phyloP scores from a whole-genome alignment of 169 alveolate genomes.

The Plasmodium reichenowi region DNA sequence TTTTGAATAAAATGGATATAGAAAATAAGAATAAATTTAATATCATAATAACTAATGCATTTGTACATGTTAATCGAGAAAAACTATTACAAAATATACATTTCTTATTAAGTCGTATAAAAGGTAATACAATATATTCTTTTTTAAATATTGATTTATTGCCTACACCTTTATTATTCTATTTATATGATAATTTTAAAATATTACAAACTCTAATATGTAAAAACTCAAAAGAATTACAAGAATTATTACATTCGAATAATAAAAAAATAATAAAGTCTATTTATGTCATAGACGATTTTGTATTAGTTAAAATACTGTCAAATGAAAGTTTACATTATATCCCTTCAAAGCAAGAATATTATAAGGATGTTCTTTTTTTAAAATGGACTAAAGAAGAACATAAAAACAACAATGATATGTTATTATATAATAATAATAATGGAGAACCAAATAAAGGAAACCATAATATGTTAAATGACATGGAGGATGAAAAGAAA shows the following conservation, averaged over 20 bases:
- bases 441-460: too few relatives aligned
- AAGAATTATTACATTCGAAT: constrained; percentile 28
- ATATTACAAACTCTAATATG: constrained; percentile 55
- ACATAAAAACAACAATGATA: not conserved
- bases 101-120: constrained; percentile 10
- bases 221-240: constrained; percentile 52
- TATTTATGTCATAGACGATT: constrained; percentile 56
- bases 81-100: constrained; percentile 32
- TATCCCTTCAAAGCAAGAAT: constrained; percentile 50
- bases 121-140: constrained; percentile 57
- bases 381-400: constrained; percentile 2
- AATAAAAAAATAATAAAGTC: constrained; percentile 31
- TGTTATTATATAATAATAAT: too few relatives aligned
- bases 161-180: constrained; percentile 61
- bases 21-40: constrained; percentile 23
- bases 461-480: not conserved
- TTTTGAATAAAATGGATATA: constrained; percentile 17
- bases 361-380: constrained; percentile 23
- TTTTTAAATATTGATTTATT: constrained; percentile 41
- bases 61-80: constrained; percentile 43
- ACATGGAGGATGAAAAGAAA: not conserved
- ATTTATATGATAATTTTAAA: constrained; percentile 60
- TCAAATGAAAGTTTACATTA: constrained; percentile 52
- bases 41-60: constrained; percentile 71
- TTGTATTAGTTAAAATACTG: constrained; percentile 44